Conservation (phyloP, 345 rosid species). For the Aquilaria sinensis region DNA sequence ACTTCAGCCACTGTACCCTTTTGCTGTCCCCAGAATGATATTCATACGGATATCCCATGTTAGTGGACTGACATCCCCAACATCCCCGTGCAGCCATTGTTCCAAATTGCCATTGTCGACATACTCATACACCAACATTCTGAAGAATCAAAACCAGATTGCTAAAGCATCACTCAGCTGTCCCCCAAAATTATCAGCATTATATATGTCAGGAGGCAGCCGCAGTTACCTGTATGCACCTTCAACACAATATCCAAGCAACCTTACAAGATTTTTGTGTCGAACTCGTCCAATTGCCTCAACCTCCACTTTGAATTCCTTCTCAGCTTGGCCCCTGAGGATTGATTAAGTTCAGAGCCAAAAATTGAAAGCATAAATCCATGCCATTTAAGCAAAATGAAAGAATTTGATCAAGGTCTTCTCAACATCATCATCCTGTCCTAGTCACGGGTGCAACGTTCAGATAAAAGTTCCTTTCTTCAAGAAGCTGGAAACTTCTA, state of each 20-base stretch:
- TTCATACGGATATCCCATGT: conserved; percentile 92
- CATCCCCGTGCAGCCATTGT: conserved; percentile 97
- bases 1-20: conserved; percentile 42
- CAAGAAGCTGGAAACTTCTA: conserved; percentile 16
- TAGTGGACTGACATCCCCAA: conserved; percentile 76
- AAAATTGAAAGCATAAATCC: conserved; percentile 1
- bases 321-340: conserved; percentile 95
- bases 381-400: background rate
- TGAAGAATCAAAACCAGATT: conserved; percentile 22
- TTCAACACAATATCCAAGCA: conserved; percentile 91
- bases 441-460: background rate
- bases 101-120: conserved; percentile 93
- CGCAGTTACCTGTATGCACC: conserved; percentile 76
- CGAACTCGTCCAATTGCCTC: conserved; percentile 91
- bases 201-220: conserved; percentile 3
- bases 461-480: background rate
- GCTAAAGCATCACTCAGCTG: background rate
- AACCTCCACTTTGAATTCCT: conserved; percentile 94
- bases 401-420: background rate
- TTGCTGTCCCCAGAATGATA: conserved; percentile 85
- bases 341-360: background rate
- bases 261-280: conserved; percentile 88
- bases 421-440: conserved; percentile 8
- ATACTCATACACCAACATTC: conserved; percentile 95
- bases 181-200: background rate